Base-by-base conservation (phyloP, 2,329 filamentous ascomycete genomes). In the Claviceps cyperi region DNA sequence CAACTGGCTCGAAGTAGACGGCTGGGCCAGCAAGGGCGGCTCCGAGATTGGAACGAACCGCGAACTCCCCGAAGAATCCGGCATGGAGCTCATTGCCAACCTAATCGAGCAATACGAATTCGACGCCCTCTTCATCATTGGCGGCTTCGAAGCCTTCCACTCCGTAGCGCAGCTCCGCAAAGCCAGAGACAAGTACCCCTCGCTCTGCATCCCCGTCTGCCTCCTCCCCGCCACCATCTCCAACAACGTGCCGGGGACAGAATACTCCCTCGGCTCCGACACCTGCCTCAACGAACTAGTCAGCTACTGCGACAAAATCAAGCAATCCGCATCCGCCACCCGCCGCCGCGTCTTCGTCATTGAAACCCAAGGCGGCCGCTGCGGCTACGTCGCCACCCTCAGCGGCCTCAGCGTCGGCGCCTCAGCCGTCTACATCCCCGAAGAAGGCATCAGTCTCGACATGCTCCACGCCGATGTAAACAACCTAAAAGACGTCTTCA, bases 1-100 rank as follows among this genome's bases (percentile, higher is more conserved):
- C 52, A 74, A 83, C 57, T 98, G 92, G 92, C 77, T 97, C 19
- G 92, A 97, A 62, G 89, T 94, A 5, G 91, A 97, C 64, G 76
- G 80, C 53, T 98, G 92, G 92, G 89, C 91, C 14, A 95, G 89
- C 69, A 91, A 89, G 69, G 92, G 92, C 63, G 92, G 92, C 54
- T 97, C 90, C 2, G 92, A 98, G 66, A 97, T 98, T 60, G 92
- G 92, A 58, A 98, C 91, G 24, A 98, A 98, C 74, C 86, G 92
- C 60, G 89, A 89, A 61, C 78, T 97, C 35, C 92, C 92, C 5
- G 80, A 79, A 19, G 90, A 95, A 60, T 81, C 79, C 1, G 90
- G 94, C 58, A 83, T 96, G 67, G 83, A 86, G 58, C 79, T 77
- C 44, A 86, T 92, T 24, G 90, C 91, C 36, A 78, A 81, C 59